phyloP scores from a whole-genome alignment of 257 asterid genomes.

The Petunia axillaris region DNA sequence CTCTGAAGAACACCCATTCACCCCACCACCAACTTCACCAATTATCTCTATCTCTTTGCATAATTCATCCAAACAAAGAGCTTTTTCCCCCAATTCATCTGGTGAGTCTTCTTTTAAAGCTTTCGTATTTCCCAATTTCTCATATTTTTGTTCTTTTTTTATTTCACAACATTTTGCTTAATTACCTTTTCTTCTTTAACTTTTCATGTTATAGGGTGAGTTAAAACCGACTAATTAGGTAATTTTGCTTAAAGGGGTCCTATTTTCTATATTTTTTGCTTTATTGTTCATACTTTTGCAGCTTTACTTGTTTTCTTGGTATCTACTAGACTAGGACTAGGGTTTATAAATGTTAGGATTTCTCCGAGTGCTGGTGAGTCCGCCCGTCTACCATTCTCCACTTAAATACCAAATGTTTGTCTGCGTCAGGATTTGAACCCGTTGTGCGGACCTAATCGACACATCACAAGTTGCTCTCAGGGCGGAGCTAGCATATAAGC shows the following conservation, averaged over 20 bases:
- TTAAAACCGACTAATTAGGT: background rate
- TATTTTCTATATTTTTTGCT: background rate
- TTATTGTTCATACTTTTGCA: background rate
- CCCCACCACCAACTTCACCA: background rate
- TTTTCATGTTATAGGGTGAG: background rate
- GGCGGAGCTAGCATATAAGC: too few species aligned
- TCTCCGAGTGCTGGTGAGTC: too few species aligned
- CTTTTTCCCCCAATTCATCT: background rate
- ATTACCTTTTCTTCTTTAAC: background rate
- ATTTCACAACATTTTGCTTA: background rate
- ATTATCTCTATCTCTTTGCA: background rate
- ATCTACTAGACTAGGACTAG: background rate
- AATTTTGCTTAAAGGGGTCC: background rate
- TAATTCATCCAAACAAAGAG: background rate
- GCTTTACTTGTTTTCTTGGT: background rate
- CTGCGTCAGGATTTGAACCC: too few species aligned
- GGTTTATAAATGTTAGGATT: background rate
- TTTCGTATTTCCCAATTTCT: background rate
- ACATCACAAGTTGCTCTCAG: too few species aligned
- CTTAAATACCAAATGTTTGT: too few species aligned
- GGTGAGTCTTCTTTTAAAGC: background rate
- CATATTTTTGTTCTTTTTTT: background rate
- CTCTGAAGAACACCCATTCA: background rate
- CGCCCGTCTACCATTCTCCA: too few species aligned
- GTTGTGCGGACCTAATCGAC: too few species aligned